These are phyloP conservation scores for Sclerotinia borealis DNA, from an alignment of 2,329 filamentous ascomycete species.

Conservation along the genomic window DNA sequence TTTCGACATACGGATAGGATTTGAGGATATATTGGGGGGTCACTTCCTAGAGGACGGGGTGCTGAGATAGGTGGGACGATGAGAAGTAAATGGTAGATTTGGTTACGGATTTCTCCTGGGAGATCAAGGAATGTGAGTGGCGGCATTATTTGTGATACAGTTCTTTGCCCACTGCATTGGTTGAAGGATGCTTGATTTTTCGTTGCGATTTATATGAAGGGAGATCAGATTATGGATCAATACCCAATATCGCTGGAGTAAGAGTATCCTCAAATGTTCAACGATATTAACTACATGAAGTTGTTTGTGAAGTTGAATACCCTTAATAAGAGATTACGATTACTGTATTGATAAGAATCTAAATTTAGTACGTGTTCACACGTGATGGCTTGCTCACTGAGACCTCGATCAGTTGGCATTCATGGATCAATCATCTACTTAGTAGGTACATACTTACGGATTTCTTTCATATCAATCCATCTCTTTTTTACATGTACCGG, in stretches of 20 bases:
- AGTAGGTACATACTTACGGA: no score
- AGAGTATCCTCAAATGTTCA: background rate
- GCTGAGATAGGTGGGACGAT: constrained; percentile 22
- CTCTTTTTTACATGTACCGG: background rate
- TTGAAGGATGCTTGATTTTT: background rate
- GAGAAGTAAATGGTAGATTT: constrained; percentile 42
- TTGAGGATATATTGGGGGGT: constrained; percentile 30
- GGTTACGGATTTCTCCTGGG: constrained; percentile 54
- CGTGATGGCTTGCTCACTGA: background rate
- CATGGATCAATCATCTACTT: no score
- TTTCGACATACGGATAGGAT: constrained; percentile 22
- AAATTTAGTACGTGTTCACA: background rate
- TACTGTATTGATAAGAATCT: background rate
- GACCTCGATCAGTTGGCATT: background rate
- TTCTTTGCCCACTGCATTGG: background rate
- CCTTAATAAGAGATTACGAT: background rate
- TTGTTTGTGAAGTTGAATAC: background rate
- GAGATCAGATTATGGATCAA: no score
- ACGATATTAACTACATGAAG: background rate
- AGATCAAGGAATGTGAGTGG: constrained; percentile 34
- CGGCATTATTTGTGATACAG: constrained; percentile 11
- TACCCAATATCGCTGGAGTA: background rate
- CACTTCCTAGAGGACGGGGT: constrained; percentile 15
- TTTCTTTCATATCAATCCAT: background rate
- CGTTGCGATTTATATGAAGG: background rate